These are phyloP conservation scores for Phytophthora nicotianae DNA, from an alignment of 352 stramenopile species.

Conservation along the genomic window DNA sequence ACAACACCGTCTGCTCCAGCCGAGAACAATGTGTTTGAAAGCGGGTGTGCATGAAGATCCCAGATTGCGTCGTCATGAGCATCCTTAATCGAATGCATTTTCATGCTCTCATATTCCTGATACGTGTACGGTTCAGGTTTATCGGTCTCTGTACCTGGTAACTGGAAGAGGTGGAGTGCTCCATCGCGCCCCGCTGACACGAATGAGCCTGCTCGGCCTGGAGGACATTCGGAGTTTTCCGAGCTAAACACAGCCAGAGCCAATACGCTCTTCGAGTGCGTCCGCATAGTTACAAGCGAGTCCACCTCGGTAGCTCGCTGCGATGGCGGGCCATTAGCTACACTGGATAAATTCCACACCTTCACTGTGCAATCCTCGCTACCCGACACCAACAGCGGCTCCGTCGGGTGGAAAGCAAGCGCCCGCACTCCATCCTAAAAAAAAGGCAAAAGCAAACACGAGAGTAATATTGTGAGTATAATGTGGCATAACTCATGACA, in stretches of 20 bases:
- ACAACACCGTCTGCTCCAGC: constrained; percentile 80
- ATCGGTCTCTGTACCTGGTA: constrained; percentile 62
- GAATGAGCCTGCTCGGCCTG: constrained; percentile 63
- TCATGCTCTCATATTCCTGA: constrained; percentile 76
- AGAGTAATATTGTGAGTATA: constrained; percentile 5
- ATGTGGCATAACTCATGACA: constrained; percentile 1
- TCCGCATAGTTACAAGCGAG: constrained; percentile 74
- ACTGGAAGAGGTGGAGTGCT: constrained; percentile 66
- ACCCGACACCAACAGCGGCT: constrained; percentile 80
- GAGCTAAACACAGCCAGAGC: constrained; percentile 72
- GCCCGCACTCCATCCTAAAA: constrained; percentile 76
- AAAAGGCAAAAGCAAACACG: neutral
- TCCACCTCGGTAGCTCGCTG: constrained; percentile 80
- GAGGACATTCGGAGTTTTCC: constrained; percentile 68
- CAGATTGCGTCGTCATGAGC: constrained; percentile 86
- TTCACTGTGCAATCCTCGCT: constrained; percentile 88
- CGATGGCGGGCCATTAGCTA: constrained; percentile 63
- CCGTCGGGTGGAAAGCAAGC: constrained; percentile 81
- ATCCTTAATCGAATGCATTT: constrained; percentile 68
- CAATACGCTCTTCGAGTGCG: constrained; percentile 78
- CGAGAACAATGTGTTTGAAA: constrained; percentile 86
- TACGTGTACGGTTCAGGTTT: constrained; percentile 73
- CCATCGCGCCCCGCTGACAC: constrained; percentile 80
- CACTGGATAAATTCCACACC: constrained; percentile 79
- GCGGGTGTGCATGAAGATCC: constrained; percentile 79